Conservation (phyloP, 2,329 filamentous ascomycete species). For the Lojkania enalia region DNA sequence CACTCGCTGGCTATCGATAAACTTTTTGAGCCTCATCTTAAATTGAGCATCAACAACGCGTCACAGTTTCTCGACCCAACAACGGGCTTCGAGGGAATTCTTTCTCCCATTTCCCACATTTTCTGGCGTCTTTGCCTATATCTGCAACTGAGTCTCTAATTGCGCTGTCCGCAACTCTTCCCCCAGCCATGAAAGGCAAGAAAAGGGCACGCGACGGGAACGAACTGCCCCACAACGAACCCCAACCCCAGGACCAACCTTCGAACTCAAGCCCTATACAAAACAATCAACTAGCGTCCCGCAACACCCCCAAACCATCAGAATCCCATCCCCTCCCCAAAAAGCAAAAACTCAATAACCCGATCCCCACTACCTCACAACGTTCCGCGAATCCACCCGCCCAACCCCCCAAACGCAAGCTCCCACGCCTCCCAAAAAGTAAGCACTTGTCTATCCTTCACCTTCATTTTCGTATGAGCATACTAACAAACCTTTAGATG, state of each 20-base stretch:
- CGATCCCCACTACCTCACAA: neutral
- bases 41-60: no score
- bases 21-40: no score
- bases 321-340: conserved; percentile 1
- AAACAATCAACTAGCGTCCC: neutral
- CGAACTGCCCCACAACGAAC: conserved; percentile 10
- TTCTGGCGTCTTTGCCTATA: neutral
- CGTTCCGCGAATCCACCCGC: conserved; percentile 8
- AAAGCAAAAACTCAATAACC: conserved; percentile 9
- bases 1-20: no score
- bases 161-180: neutral
- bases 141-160: neutral
- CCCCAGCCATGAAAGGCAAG: conserved; percentile 10
- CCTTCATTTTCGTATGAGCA: neutral
- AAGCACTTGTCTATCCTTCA: conserved; percentile 8
- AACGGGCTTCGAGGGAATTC: no score
- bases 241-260: neutral
- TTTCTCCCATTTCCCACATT: neutral
- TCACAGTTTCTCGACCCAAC: no score
- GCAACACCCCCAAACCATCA: conserved; percentile 1
- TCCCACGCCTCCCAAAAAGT: conserved; percentile 29
- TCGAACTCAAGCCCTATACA: neutral
- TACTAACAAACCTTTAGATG: conserved; percentile 40
- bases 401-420: conserved; percentile 14
- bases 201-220: conserved; percentile 31